phyloP scores from a whole-genome alignment of 2,329 filamentous ascomycete genomes.

The Cryphonectria japonica region DNA sequence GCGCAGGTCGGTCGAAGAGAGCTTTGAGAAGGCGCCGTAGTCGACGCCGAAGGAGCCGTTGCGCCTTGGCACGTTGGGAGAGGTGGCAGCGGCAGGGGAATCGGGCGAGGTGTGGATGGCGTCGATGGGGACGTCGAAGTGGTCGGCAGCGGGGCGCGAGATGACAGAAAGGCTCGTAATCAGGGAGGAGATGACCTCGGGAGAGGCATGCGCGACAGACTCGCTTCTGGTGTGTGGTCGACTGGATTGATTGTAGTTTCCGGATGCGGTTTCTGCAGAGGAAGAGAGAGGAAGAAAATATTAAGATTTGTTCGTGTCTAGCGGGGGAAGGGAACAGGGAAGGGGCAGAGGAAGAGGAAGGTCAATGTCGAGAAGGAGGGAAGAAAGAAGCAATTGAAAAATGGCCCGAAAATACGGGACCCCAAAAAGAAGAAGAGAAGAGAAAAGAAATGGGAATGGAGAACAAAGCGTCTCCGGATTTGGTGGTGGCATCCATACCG shows the following conservation, averaged over 20 bases:
- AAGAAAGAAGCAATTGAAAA: neutral
- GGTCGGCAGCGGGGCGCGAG: constrained; percentile 67
- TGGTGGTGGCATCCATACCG: constrained; percentile 1
- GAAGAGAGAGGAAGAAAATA: neutral
- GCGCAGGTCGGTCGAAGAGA: constrained; percentile 53
- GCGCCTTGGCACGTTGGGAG: constrained; percentile 42
- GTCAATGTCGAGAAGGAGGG: neutral
- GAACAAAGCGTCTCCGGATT: neutral
- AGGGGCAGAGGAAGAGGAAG: neutral
- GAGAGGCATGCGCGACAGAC: constrained; percentile 54
- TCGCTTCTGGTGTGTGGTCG: constrained; percentile 21
- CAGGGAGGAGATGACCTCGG: constrained; percentile 70
- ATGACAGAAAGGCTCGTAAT: constrained; percentile 73
- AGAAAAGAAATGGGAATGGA: neutral
- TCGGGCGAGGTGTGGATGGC: constrained; percentile 37
- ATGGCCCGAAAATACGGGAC: neutral
- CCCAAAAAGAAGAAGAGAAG: neutral
- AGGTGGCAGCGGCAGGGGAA: constrained; percentile 5
- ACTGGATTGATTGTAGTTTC: constrained; percentile 13
- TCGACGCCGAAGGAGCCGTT: constrained; percentile 70
- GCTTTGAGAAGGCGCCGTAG: constrained; percentile 67
- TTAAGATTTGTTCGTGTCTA: constrained; percentile 22
- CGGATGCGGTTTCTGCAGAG: constrained; percentile 25
- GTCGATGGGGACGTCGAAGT: constrained; percentile 65
- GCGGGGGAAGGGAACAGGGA: constrained; percentile 1